These are phyloP conservation scores for Bretziella fagacearum DNA, from an alignment of 2,329 filamentous ascomycete species.

Conservation along the genomic window DNA sequence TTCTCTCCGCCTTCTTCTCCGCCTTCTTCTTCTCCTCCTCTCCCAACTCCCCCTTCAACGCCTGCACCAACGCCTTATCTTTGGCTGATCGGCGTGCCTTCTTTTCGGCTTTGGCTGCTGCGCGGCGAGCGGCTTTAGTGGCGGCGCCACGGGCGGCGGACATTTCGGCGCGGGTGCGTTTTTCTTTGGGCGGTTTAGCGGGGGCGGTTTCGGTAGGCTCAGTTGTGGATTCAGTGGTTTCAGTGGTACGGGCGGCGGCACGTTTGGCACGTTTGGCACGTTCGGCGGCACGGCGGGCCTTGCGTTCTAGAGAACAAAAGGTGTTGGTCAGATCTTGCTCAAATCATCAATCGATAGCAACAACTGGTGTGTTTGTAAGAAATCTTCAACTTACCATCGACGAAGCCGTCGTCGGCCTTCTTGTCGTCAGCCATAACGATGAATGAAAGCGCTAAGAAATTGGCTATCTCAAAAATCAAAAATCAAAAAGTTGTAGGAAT, in stretches of 20 bases:
- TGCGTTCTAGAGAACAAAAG: slow-evolving; percentile 9
- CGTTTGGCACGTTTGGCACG: slow-evolving; percentile 10
- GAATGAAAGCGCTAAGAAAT: background rate
- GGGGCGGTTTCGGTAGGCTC: slow-evolving; percentile 5
- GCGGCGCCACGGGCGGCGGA: too few species aligned
- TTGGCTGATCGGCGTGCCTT: slow-evolving; percentile 18
- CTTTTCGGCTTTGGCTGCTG: background rate
- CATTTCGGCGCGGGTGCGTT: background rate
- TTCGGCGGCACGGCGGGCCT: slow-evolving; percentile 14
- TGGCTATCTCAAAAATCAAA: background rate
- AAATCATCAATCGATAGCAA: too few species aligned
- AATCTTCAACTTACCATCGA: slow-evolving; percentile 10
- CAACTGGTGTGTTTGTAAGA: background rate
- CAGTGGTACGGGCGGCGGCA: slow-evolving; percentile 2
- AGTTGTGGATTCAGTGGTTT: background rate
- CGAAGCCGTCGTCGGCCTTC: slow-evolving; percentile 5
- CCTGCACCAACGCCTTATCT: slow-evolving; percentile 20
- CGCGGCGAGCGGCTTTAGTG: background rate
- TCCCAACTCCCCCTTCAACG: slow-evolving; percentile 24
- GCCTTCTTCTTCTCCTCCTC: slow-evolving; percentile 24
- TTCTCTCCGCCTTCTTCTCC: slow-evolving; percentile 26
- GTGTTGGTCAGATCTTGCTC: background rate
- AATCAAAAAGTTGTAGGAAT: too few species aligned
- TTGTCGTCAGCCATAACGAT: background rate
- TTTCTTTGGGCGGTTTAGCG: background rate